Percentiles rank a stretch among this genome's conserved stretches.
Evolutionary conservation across 768 basidiomycete species (phyloP).

Genomic region (Glaciozyma antarctica): DNA sequence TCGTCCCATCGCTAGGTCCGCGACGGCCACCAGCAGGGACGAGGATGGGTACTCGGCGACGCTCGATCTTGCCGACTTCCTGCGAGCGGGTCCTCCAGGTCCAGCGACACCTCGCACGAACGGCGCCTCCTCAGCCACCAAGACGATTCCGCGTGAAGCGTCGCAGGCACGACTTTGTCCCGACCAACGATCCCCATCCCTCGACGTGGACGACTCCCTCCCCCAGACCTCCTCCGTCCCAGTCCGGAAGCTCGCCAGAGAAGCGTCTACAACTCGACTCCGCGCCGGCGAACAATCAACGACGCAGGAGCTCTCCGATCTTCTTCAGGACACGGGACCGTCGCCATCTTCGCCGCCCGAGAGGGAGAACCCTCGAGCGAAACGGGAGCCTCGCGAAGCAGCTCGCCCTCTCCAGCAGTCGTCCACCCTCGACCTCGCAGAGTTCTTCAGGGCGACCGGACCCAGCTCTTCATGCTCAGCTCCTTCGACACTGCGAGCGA

Average conservation of each 20-base stretch:
- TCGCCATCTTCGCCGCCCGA: too few relatives aligned
- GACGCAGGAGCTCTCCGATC: slow-evolving; percentile 7
- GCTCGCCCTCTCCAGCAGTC: slow-evolving; percentile 1
- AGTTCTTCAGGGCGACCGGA: not conserved
- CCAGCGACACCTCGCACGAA: not conserved
- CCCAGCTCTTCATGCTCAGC: not conserved
- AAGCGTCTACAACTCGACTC: not conserved
- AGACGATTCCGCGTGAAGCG: not conserved
- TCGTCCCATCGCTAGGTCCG: not conserved
- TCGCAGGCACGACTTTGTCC: too few relatives aligned
- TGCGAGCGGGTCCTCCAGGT: slow-evolving; percentile 10
- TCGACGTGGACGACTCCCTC: too few relatives aligned
- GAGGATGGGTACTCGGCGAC: slow-evolving; percentile 1
- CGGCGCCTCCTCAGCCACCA: not conserved
- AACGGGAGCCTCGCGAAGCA: too few relatives aligned
- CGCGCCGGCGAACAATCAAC: not conserved
- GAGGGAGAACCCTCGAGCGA: too few relatives aligned
- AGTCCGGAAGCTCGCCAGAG: too few relatives aligned
- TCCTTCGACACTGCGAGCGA: too few relatives aligned
- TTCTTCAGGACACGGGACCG: slow-evolving; percentile 4
- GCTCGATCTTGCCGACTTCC: slow-evolving; percentile 18
- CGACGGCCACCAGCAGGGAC: not conserved
- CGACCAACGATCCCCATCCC: too few relatives aligned
- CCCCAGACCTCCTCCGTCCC: too few relatives aligned
- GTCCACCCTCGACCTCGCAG: slow-evolving; percentile 15